phyloP scores from a whole-genome alignment of 2,329 filamentous ascomycete genomes.

The Fusarium nisikadoi region DNA sequence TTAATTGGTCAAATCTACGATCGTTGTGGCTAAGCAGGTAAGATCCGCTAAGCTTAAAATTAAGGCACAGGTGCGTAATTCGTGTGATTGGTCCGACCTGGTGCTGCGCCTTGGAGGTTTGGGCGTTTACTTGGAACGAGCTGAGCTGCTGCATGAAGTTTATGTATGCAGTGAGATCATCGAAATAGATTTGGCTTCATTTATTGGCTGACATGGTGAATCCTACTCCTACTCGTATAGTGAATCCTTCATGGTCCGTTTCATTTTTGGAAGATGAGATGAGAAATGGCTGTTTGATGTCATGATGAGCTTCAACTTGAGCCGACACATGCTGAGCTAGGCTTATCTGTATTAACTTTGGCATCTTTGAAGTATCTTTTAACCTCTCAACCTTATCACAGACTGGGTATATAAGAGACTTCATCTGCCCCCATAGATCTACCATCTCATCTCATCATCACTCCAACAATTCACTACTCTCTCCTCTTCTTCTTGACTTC shows the following conservation, averaged over 20 bases:
- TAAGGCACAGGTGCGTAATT: background rate
- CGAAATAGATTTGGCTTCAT: background rate
- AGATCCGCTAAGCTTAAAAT: conserved; percentile 8
- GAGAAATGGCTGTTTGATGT: background rate
- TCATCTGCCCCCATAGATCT: background rate
- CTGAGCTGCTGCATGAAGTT: background rate
- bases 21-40: background rate
- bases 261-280: background rate
- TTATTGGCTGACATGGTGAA: background rate
- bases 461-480: background rate
- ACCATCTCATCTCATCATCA: background rate
- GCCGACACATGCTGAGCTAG: rapidly evolving
- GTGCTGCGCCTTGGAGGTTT: background rate
- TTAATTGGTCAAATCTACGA: background rate
- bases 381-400: background rate
- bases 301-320: background rate
- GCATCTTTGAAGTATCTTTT: too few species aligned
- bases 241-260: background rate
- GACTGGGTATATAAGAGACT: conserved; percentile 1
- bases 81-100: background rate
- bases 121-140: background rate
- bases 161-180: background rate
- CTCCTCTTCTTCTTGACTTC: background rate
- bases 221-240: background rate
- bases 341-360: background rate